Conservation (phyloP, 371 early-diverging fungal species). For the Saksenaea vasiformis region DNA sequence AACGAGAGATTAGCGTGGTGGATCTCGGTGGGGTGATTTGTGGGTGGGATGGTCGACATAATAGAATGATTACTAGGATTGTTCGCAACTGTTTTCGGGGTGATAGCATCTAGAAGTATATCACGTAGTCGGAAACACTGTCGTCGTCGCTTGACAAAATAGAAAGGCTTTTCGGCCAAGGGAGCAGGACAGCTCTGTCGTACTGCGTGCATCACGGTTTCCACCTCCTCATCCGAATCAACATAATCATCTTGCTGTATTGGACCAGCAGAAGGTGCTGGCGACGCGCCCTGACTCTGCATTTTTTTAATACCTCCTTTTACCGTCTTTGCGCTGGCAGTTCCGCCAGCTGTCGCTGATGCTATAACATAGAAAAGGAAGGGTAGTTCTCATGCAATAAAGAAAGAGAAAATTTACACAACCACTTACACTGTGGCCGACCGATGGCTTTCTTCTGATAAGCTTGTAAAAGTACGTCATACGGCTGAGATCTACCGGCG, state of each 20-base stretch:
- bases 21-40: neutral
- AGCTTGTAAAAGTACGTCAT: constrained; percentile 69
- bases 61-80: constrained; percentile 4
- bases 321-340: constrained; percentile 1
- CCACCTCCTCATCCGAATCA: constrained; percentile 72
- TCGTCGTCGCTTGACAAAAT: constrained; percentile 61
- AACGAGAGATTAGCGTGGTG: neutral
- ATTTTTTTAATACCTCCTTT: constrained; percentile 11
- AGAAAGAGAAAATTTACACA: constrained; percentile 5
- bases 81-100: constrained; percentile 30
- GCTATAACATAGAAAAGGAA: neutral
- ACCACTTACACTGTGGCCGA: constrained; percentile 45
- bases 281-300: constrained; percentile 13
- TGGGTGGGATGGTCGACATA: neutral
- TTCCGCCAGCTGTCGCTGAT: neutral
- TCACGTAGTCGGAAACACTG: constrained; percentile 65
- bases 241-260: constrained; percentile 22
- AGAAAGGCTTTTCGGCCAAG: constrained; percentile 51
- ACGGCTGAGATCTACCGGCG: constrained; percentile 73
- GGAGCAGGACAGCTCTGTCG: constrained; percentile 58
- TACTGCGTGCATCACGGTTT: constrained; percentile 56
- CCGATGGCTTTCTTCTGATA: constrained; percentile 67
- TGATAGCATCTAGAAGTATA: constrained; percentile 68
- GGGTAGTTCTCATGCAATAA: neutral
- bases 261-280: constrained; percentile 4